Base-by-base conservation (phyloP, 768 basidiomycete genomes). In the Lactifluus echinatus region DNA sequence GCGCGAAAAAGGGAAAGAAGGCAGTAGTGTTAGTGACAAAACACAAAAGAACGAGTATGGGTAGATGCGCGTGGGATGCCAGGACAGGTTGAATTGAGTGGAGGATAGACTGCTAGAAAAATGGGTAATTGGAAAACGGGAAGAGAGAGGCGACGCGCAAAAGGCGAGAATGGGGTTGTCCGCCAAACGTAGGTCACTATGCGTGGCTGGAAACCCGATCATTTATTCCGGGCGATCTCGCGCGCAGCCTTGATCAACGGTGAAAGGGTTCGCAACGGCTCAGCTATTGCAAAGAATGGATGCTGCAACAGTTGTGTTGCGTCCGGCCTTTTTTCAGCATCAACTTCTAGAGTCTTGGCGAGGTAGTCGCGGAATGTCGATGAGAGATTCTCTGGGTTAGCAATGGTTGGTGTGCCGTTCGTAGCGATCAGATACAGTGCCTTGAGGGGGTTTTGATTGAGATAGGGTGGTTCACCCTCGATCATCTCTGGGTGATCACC, bases 361-460 rank as follows among this genome's bases (percentile, higher is more conserved):
- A 99, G 75, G 66, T 96, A 99, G 66, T 96, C 91, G 53, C 81
- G 84, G 75, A 99, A 98, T 15, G 88, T 77, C 0, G 82, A 66
- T 2, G 85, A 87, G 33, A 88, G 71, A 51, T 78, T 73, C 66
- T 86, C 86, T 8, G 94, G 94, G 70, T 96, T 97, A 53, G 91
- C 88, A 63, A 99, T 93, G 51, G 87, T 88, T 0, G 96, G 96
- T 23, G 95, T 98, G 26, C 96, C 95, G 65, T 97, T 97, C 8
- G 95, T 99, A 2, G 95, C 95, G 65, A 99, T 99, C 47, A 99
- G 82, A 71, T 98, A 99, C 43, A 99, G 74, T 2, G 96, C 96
- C 70, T 96, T 97, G 51, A 96, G 76, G 0, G 94, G 93, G 72
- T 95, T 95, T 75, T 96, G 93, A 68, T 94, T 94, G 34, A 95